Conservation (phyloP, 2,329 filamentous ascomycete species). For the Arthrinium puccinioides region DNA sequence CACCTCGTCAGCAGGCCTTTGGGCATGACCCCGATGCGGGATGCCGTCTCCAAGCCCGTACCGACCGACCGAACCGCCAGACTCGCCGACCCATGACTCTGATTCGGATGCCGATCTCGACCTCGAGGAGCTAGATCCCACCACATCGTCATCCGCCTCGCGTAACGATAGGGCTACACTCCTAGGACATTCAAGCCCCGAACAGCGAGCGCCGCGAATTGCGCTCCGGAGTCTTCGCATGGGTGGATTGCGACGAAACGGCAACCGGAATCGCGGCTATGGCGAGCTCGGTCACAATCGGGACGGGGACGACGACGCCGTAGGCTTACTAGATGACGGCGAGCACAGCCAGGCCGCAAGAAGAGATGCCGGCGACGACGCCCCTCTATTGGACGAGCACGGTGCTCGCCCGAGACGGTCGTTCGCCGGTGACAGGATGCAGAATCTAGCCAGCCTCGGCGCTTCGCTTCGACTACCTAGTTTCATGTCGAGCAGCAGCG, state of each 20-base stretch:
- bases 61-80: conserved; percentile 53
- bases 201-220: conserved; percentile 51
- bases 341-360: conserved; percentile 54
- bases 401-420: conserved; percentile 26
- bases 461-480: conserved; percentile 58
- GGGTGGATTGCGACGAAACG: conserved; percentile 51
- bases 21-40: conserved; percentile 33
- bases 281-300: conserved; percentile 52
- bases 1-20: conserved; percentile 6
- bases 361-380: conserved; percentile 59
- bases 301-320: conserved; percentile 57
- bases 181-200: conserved; percentile 40
- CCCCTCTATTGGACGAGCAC: conserved; percentile 56
- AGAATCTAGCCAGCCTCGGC: conserved; percentile 38
- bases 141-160: conserved; percentile 21
- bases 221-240: conserved; percentile 65
- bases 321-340: conserved; percentile 58
- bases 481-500: conserved; percentile 47
- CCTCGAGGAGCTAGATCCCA: conserved; percentile 71
- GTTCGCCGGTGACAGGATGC: conserved; percentile 32
- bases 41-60: conserved; percentile 48
- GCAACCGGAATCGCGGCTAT: conserved; percentile 48
- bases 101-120: conserved; percentile 75
- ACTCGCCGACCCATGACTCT: conserved; percentile 60
- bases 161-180: conserved; percentile 24